These are phyloP conservation scores for Acanthamoeba castellanii DNA, from an alignment of 208 protist species.

Conservation along the genomic window DNA sequence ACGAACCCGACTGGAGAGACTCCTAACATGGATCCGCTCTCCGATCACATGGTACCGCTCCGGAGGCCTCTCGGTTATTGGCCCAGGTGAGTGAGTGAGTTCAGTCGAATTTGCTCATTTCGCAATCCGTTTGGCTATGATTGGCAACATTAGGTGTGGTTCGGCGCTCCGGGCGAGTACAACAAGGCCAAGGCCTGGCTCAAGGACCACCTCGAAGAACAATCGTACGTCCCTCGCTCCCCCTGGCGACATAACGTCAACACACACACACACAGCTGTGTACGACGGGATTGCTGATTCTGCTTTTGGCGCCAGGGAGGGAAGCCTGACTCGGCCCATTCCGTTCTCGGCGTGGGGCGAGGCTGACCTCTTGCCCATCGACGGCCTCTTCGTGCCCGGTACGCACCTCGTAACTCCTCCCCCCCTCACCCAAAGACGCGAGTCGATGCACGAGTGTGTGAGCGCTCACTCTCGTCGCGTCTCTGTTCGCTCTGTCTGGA, in stretches of 20 bases:
- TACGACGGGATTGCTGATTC: not conserved
- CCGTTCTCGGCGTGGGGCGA: conserved; percentile 17
- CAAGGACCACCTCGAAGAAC: not conserved
- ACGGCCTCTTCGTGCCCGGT: conserved; percentile 24
- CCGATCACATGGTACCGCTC: not conserved
- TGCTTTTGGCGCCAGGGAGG: not conserved
- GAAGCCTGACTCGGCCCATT: not conserved
- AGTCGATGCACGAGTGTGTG: too few relatives aligned
- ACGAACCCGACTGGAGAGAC: not conserved
- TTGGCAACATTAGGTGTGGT: not conserved
- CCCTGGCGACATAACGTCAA: not conserved
- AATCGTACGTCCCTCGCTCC: not conserved
- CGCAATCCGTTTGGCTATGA: not conserved
- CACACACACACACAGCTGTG: too few relatives aligned
- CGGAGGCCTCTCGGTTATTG: too few relatives aligned
- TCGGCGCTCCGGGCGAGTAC: not conserved
- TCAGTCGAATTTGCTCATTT: too few relatives aligned
- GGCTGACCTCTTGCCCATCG: not conserved
- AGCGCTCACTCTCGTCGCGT: not conserved
- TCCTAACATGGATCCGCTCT: not conserved
- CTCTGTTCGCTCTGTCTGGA: not conserved
- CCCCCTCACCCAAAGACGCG: too few relatives aligned
- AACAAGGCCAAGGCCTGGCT: not conserved
- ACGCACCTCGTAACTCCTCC: not conserved
- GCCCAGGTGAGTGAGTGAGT: not conserved